Evolutionary conservation across 148 eudicot genomes (phyloP).

Genomic region (Spergularia bocconei): DNA sequence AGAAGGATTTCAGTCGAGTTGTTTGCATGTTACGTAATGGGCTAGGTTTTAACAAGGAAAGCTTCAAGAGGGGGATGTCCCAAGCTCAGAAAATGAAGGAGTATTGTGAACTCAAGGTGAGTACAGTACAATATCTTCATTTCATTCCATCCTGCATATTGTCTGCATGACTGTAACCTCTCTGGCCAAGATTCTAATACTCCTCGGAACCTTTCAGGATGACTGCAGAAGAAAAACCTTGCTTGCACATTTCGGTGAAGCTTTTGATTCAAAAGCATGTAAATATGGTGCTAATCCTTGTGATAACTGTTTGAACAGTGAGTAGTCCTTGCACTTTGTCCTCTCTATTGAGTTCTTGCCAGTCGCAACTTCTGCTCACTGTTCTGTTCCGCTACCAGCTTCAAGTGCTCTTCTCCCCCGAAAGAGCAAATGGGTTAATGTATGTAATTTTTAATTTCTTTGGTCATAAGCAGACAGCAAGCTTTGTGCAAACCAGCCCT

Average conservation of each 20-base stretch:
- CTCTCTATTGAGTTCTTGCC: not conserved
- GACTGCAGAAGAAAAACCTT: conserved; percentile 83
- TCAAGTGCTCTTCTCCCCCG: not conserved
- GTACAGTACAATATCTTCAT: conserved; percentile 21
- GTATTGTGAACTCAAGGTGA: conserved; percentile 88
- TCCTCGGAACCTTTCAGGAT: conserved; percentile 42
- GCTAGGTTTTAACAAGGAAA: conserved; percentile 53
- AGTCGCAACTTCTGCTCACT: not conserved
- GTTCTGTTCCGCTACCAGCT: not conserved
- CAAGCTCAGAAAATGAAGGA: conserved; percentile 91
- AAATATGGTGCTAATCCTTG: conserved; percentile 78
- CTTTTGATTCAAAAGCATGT: conserved; percentile 60
- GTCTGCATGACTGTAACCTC: not conserved
- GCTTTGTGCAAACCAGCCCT: no score
- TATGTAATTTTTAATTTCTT: not conserved
- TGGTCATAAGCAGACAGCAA: not conserved
- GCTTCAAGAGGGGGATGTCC: conserved; percentile 73
- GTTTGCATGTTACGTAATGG: conserved; percentile 93
- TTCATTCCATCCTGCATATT: not conserved
- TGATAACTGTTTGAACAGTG: conserved; percentile 71
- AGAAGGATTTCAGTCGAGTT: conserved; percentile 93
- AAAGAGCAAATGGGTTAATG: not conserved
- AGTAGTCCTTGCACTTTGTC: not conserved
- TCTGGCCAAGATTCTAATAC: not conserved
- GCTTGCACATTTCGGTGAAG: conserved; percentile 91